Conservation (phyloP, 345 rosid species). For the Theobroma cacao region DNA sequence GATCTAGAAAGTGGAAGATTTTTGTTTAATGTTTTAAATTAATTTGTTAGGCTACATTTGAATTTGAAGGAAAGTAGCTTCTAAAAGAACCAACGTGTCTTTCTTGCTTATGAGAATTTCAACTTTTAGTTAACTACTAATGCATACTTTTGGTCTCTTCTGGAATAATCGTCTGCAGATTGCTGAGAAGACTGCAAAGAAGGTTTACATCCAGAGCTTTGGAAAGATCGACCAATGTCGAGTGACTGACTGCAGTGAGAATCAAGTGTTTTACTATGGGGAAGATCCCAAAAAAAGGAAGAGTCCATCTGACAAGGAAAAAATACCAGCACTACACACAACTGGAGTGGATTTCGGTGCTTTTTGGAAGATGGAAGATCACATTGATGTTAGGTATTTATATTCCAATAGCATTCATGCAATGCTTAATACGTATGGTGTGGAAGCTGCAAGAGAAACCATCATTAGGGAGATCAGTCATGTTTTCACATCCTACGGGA, state of each 20-base stretch:
- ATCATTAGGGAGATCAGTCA: slow-evolving; percentile 80
- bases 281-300: slow-evolving; percentile 65
- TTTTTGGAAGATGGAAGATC: slow-evolving; percentile 66
- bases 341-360: slow-evolving; percentile 72
- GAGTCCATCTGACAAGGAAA: slow-evolving; percentile 48
- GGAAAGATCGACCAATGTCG: slow-evolving; percentile 70
- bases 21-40: no score
- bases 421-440: slow-evolving; percentile 77
- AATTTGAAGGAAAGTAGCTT: neutral
- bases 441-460: slow-evolving; percentile 93
- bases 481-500: slow-evolving; percentile 76
- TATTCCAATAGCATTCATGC: slow-evolving; percentile 80
- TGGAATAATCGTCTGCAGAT: slow-evolving; percentile 39
- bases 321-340: slow-evolving; percentile 64
- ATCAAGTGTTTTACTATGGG: slow-evolving; percentile 79
- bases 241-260: slow-evolving; percentile 53
- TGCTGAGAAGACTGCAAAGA: slow-evolving; percentile 78
- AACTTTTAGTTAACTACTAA: neutral
- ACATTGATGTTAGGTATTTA: slow-evolving; percentile 69
- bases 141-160: neutral
- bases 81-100: neutral
- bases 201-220: slow-evolving; percentile 76
- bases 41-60: neutral
- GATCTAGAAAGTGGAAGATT: no score
- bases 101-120: neutral